Conservation (phyloP, 352 stramenopile species). For the Thalassiosira livingstoniorum region DNA sequence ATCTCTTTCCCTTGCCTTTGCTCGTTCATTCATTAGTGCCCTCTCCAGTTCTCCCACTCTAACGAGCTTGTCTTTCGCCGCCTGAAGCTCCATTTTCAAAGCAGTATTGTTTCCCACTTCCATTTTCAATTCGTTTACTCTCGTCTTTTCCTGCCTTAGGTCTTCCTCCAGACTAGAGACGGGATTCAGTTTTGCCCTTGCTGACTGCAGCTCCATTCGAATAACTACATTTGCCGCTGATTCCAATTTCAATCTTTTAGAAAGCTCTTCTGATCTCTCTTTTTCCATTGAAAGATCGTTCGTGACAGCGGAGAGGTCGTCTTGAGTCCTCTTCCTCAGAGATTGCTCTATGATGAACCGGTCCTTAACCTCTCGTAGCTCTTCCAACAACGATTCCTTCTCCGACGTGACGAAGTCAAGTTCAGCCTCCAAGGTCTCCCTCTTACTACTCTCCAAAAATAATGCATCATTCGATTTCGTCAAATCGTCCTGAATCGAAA, state of each 20-base stretch:
- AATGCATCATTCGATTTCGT: constrained; percentile 22
- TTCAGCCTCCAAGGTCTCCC: constrained; percentile 12
- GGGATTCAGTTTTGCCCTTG: constrained; percentile 15
- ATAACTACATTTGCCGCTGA: constrained; percentile 25
- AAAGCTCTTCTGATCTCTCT: constrained; percentile 19
- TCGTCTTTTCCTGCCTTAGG: constrained; percentile 33
- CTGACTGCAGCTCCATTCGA: constrained; percentile 41
- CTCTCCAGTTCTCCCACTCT: constrained; percentile 12
- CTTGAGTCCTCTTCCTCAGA: background rate
- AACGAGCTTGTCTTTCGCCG: constrained; percentile 25
- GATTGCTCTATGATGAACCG: constrained; percentile 8
- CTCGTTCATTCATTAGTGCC: constrained; percentile 7
- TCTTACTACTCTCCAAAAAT: constrained; percentile 12
- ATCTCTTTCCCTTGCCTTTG: background rate
- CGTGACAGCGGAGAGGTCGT: background rate
- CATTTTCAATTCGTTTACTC: constrained; percentile 9
- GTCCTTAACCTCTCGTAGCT: constrained; percentile 15
- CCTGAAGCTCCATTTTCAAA: constrained; percentile 33
- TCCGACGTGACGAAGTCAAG: constrained; percentile 12
- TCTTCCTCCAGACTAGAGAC: constrained; percentile 24
- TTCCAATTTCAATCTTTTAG: constrained; percentile 33
- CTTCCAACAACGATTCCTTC: constrained; percentile 14
- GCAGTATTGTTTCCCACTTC: background rate
- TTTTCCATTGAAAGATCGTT: background rate
- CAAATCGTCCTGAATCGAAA: constrained; percentile 20